Conservation (phyloP, 805 yeast species). For the Schizosaccharomyces osmophilus region DNA sequence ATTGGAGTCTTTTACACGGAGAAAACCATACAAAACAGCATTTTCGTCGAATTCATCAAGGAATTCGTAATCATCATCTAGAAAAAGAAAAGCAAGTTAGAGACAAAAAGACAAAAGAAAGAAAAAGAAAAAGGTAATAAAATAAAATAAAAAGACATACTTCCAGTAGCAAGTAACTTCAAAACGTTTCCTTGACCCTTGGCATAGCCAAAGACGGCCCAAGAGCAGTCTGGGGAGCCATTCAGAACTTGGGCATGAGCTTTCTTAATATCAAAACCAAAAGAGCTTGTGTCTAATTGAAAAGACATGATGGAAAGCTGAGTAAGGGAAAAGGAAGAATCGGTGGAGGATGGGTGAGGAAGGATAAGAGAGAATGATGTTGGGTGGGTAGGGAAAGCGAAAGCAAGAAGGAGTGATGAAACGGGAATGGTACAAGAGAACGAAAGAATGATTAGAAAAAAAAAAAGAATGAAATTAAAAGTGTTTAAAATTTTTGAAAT, state of each 20-base stretch:
- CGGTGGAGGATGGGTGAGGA: not conserved
- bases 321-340: not conserved
- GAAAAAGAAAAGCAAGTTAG: not conserved
- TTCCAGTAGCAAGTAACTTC: conserved; percentile 17
- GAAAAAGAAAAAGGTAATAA: not conserved
- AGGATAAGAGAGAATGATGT: not conserved
- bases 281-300: not conserved
- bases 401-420: not conserved
- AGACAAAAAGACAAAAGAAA: not conserved
- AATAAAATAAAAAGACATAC: conserved; percentile 15
- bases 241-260: conserved; percentile 57
- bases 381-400: not conserved
- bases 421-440: not conserved
- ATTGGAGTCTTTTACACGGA: conserved; percentile 73
- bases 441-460: not conserved
- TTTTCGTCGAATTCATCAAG: conserved; percentile 66
- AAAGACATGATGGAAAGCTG: not conserved
- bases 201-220: conserved; percentile 64
- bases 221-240: conserved; percentile 44
- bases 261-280: conserved; percentile 2
- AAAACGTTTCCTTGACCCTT: conserved; percentile 21
- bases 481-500: too few relatives aligned
- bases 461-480: not conserved
- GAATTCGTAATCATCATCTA: conserved; percentile 28
- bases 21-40: conserved; percentile 70